Conservation (phyloP, 2,329 filamentous ascomycete species). For the Fusarium nanum region DNA sequence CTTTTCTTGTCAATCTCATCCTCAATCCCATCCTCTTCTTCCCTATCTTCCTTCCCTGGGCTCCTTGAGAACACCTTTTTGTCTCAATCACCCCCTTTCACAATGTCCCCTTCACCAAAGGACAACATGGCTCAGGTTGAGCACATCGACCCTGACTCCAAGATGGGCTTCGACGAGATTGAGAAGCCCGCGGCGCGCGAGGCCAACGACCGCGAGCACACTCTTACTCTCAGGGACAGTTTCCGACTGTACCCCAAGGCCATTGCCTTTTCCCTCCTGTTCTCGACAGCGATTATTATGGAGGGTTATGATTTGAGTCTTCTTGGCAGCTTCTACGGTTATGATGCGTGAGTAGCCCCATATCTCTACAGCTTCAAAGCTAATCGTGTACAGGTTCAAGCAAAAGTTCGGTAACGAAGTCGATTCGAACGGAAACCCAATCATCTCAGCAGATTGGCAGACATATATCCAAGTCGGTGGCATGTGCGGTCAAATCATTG, state of each 20-base stretch:
- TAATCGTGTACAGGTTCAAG: not conserved
- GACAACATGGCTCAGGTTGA: constrained; percentile 17
- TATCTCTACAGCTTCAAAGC: constrained; percentile 48
- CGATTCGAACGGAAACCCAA: constrained; percentile 12
- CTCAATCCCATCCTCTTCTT: not conserved
- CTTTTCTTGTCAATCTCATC: not conserved
- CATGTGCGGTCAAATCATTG: constrained; percentile 24
- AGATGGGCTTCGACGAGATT: constrained; percentile 8
- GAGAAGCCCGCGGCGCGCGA: constrained; percentile 20
- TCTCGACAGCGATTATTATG: constrained; percentile 55
- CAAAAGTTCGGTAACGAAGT: constrained; percentile 26
- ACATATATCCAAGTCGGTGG: constrained; percentile 28
- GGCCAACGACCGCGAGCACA: constrained; percentile 45
- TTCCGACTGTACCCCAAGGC: constrained; percentile 55
- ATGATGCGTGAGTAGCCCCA: constrained; percentile 50
- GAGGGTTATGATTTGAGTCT: constrained; percentile 51
- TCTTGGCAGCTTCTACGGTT: constrained; percentile 18
- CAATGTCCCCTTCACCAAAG: constrained; percentile 16
- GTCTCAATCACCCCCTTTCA: not conserved
- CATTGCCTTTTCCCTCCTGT: constrained; percentile 52
- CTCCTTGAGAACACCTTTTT: not conserved
- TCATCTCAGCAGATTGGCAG: constrained; percentile 22
- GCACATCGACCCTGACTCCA: constrained; percentile 17
- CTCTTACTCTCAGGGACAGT: constrained; percentile 48
- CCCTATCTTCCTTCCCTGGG: not conserved